Conservation (phyloP, 176 grass and related monocot genomes). For the Carex kokanica region DNA sequence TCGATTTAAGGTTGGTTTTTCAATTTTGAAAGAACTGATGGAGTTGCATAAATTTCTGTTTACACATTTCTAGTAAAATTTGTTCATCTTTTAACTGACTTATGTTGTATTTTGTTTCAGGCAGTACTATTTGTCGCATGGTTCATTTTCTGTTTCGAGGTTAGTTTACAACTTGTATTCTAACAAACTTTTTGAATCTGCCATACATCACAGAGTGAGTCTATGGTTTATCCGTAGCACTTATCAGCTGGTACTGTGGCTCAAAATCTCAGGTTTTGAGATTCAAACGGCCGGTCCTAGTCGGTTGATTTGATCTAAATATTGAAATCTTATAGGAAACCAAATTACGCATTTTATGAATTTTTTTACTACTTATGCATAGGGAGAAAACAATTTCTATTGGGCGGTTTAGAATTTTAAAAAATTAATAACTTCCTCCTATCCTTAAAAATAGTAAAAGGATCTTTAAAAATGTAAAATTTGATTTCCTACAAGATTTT, state of each 20-base stretch:
- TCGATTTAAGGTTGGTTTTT: slow-evolving; percentile 60
- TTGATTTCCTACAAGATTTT: background rate
- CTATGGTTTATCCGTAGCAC: background rate
- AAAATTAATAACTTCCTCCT: background rate
- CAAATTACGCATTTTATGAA: background rate
- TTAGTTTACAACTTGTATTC: slow-evolving; percentile 31
- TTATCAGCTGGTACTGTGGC: background rate
- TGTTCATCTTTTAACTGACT: background rate
- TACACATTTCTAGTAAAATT: background rate
- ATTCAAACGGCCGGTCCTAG: background rate
- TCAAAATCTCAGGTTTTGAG: background rate
- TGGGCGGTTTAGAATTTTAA: background rate
- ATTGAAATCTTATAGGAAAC: background rate
- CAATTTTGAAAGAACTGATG: background rate
- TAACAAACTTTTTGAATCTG: background rate
- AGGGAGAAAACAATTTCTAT: background rate
- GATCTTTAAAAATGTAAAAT: background rate
- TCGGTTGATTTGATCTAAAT: background rate
- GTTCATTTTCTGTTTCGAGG: slow-evolving; percentile 91
- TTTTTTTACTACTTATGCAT: background rate
- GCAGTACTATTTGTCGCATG: slow-evolving; percentile 81
- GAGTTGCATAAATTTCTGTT: background rate
- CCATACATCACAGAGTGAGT: background rate
- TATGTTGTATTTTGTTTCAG: slow-evolving; percentile 38
- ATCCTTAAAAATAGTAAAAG: background rate